These are phyloP conservation scores for Phytophthora agathidicida DNA, from an alignment of 352 stramenopile species.

Conservation along the genomic window DNA sequence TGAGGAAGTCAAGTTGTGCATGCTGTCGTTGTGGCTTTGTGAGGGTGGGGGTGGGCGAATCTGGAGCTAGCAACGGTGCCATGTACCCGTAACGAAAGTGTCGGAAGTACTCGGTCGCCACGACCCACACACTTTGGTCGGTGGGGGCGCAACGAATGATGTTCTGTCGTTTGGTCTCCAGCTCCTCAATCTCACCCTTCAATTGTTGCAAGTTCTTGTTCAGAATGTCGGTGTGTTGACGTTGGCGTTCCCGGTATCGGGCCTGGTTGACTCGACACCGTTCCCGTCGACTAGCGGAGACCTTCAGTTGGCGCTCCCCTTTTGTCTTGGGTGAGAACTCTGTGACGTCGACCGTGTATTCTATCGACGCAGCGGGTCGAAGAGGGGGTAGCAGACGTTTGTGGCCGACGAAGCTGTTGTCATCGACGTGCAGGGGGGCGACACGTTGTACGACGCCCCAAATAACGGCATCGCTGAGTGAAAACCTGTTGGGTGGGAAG, in stretches of 20 bases:
- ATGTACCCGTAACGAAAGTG: slow-evolving; percentile 15
- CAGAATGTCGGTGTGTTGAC: neutral
- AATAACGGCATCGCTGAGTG: slow-evolving; percentile 1
- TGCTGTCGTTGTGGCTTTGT: neutral
- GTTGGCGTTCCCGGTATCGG: slow-evolving; percentile 11
- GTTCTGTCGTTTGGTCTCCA: slow-evolving; percentile 1
- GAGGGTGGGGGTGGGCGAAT: too few species aligned
- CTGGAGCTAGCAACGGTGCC: neutral
- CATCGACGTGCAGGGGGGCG: neutral
- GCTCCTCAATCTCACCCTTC: slow-evolving; percentile 3
- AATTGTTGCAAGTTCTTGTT: slow-evolving; percentile 1
- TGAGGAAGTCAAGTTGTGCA: slow-evolving; percentile 15
- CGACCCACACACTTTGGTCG: slow-evolving; percentile 11
- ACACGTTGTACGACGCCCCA: slow-evolving; percentile 6
- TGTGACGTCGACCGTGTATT: neutral
- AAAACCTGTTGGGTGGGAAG: slow-evolving; percentile 1
- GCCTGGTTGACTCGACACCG: slow-evolving; percentile 23
- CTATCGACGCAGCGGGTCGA: neutral
- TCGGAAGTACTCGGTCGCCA: slow-evolving; percentile 19
- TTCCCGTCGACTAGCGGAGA: slow-evolving; percentile 9
- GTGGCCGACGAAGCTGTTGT: neutral
- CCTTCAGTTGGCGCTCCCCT: neutral
- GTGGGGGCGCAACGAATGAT: neutral
- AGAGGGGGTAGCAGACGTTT: slow-evolving; percentile 2
- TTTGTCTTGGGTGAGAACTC: neutral